Evolutionary conservation across 106 monocot genomes (phyloP).

Genomic region (Apostasia shenzhenica): DNA sequence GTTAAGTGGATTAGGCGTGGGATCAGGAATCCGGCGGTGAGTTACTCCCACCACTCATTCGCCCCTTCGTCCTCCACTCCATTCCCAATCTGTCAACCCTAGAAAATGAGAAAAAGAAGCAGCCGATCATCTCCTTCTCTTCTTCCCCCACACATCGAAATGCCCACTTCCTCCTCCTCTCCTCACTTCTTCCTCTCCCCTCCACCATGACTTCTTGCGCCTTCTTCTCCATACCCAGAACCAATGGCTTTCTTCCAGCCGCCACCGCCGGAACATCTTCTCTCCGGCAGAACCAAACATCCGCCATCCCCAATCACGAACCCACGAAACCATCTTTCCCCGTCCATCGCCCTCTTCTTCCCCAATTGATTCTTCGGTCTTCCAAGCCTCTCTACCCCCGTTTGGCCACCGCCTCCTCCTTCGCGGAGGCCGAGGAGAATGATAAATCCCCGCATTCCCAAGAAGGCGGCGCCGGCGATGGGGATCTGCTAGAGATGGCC

Average conservation of each 20-base stretch:
- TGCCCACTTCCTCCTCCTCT: neutral
- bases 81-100: neutral
- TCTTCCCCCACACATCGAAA: neutral
- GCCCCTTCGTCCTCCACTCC: constrained; percentile 8
- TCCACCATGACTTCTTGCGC: constrained; percentile 20
- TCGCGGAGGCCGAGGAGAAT: constrained; percentile 30
- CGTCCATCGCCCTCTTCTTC: neutral
- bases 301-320: neutral
- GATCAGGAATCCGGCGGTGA: constrained; percentile 14
- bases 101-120: too few relatives aligned
- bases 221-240: constrained; percentile 25
- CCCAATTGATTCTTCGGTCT: neutral
- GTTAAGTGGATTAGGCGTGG: constrained; percentile 19
- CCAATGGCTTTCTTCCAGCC: neutral
- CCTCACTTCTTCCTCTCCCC: neutral
- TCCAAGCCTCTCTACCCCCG: constrained; percentile 2
- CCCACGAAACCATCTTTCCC: neutral
- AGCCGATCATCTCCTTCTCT: constrained; percentile 11
- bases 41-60: constrained; percentile 48
- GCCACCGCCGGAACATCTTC: neutral
- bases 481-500: constrained; percentile 60
- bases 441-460: neutral
- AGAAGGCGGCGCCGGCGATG: neutral
- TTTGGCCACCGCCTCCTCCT: constrained; percentile 47
- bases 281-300: neutral